Base-by-base conservation (phyloP, 2,329 filamentous ascomycete species). In the Macrophomina pseudophaseolina region DNA sequence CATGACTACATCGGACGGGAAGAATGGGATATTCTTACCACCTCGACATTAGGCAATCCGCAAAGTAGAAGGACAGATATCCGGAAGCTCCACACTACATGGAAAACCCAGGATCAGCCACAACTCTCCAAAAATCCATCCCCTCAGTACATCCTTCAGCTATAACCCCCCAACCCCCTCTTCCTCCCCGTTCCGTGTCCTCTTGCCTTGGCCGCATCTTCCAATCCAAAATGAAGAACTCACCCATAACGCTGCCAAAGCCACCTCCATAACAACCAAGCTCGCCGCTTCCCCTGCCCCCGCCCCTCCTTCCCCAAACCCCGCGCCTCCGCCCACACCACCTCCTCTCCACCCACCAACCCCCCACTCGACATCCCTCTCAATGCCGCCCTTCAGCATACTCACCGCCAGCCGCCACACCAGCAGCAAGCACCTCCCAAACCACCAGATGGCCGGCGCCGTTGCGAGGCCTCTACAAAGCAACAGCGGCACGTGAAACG, bases 61-160 rank as follows among this genome's bases (percentile, higher is more conserved):
- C 91, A 76, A 94, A 94, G 81, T 92, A 91, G 78, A 92, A 94
- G 60, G 90, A 91, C 68, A 93, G 85, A 77, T 93, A 92, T 64
- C 89, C 91, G 23, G 90, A 91, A 67, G 90, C 89, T 74, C 87
- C 88, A 80, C 90, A 93, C 91, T 92, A 49, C 14, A 18, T 32
- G n/a, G 5, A 14, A 42, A 32, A 33, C 38, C 4, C 28, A 5
- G 11, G 14, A 49, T 51, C 46, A 56, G 38, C 65, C 35, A 18
- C 23, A 58, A n/a, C 6, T n/a, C 9, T 9, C 28, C 48, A 44
- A 9, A 44, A 44, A 9, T 14, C 42, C 5, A n/a, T 14, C 42
- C 16, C 2, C 16, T 14, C 40, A 30, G 33, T 30, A n/a, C 4
- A n/a, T 14, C 18, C 11, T 30, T 35, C 28, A 49, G 16, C 8